Base-by-base conservation (phyloP, 1,284 basidiomycete genomes). In the Melampsora americana region DNA sequence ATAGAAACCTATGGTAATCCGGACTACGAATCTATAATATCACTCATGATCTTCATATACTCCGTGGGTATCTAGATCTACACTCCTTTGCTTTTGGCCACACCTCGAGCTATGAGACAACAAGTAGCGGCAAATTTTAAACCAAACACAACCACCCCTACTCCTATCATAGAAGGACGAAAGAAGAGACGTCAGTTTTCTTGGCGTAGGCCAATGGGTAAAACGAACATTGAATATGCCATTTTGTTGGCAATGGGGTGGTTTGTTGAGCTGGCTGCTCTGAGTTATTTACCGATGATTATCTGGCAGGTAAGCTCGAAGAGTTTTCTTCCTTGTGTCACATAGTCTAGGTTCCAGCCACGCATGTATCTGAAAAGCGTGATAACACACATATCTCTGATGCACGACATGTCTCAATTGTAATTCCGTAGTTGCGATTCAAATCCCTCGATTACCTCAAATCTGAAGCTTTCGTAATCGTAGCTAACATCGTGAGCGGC, bases 1-100 rank as follows among this genome's bases (percentile, higher is more conserved):
- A 35, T 9, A 35, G 35, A 3, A 35, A 35, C 3, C 9, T 35
- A 35, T 35, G 9, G 35, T 35, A 35, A 5, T 35, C 9, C 35
- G 3, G n/a, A n/a, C n/a, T n/a, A n/a, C n/a, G 5, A 35, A 12
- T 42, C 39, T 12, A 42, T 1, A 42, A 42, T 42, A 12, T 42
- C 39, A 42, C 39, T 42, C 11, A 42, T 42, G 11, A 42, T 6
- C 12, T 42, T 12, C 12, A 6, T 42, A 9, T 42, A 42, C 11
- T 11, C 39, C 11, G 39, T 5, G 39, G 5, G 1, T 5, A 7
- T 56, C 53, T 20, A 56, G 53, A 56, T 56, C 18, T 56, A 56
- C 53, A 56, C 53, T 56, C 53, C 53, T 56, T 56, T 56, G n/a
- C 53, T 56, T 56, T 28, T 56, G 53, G 53, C 53, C n/a, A 56